phyloP scores from a whole-genome alignment of 2,329 filamentous ascomycete genomes.

The Orbilia oligospora region DNA sequence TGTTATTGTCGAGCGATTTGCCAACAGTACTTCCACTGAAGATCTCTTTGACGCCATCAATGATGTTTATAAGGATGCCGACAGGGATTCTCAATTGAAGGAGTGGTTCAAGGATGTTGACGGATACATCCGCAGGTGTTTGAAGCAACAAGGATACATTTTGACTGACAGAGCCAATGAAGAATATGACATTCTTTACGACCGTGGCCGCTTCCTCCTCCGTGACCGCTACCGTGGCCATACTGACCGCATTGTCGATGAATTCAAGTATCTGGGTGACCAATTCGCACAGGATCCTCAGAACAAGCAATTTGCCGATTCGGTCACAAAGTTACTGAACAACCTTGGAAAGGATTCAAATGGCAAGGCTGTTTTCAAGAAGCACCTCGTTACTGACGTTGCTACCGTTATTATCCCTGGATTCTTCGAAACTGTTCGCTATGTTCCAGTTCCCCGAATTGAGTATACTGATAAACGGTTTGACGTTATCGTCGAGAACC shows the following conservation, averaged over 20 bases:
- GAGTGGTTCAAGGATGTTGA: slow-evolving; percentile 88
- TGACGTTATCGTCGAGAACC: slow-evolving; percentile 92
- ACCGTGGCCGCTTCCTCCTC: slow-evolving; percentile 86
- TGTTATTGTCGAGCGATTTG: slow-evolving; percentile 92
- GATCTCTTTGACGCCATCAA: slow-evolving; percentile 89
- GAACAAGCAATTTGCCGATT: slow-evolving; percentile 83
- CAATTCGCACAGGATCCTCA: slow-evolving; percentile 91
- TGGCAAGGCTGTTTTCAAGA: slow-evolving; percentile 91
- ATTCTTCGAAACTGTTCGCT: slow-evolving; percentile 85
- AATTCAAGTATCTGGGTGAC: slow-evolving; percentile 87
- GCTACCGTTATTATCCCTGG: slow-evolving; percentile 87
- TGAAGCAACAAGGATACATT: slow-evolving; percentile 92
- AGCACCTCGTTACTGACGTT: slow-evolving; percentile 89
- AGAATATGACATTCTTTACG: slow-evolving; percentile 87
- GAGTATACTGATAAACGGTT: slow-evolving; percentile 88
- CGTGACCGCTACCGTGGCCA: slow-evolving; percentile 89
- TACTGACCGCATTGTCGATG: slow-evolving; percentile 87
- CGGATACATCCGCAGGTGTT: slow-evolving; percentile 82
- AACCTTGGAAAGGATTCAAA: slow-evolving; percentile 89
- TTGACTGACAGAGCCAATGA: slow-evolving; percentile 83
- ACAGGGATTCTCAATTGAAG: slow-evolving; percentile 86
- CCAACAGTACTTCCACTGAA: slow-evolving; percentile 90
- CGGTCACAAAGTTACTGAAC: slow-evolving; percentile 86
- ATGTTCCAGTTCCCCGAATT: slow-evolving; percentile 92
- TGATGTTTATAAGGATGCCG: slow-evolving; percentile 87